Base-by-base conservation (phyloP, 2,329 filamentous ascomycete species). In the Diaporthe sp. region DNA sequence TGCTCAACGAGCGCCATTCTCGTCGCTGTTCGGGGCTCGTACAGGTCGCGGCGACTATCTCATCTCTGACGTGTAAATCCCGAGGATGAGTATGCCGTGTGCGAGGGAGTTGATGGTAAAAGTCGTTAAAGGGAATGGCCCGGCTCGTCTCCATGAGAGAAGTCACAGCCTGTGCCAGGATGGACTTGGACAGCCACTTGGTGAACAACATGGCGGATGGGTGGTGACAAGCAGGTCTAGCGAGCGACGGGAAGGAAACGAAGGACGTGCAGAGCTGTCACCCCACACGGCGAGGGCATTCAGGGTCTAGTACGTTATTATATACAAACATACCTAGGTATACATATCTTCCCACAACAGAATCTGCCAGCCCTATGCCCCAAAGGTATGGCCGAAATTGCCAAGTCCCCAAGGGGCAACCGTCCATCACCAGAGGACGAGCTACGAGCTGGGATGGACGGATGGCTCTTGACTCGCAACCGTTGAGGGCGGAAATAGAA, bases 1-100 rank as follows among this genome's bases (percentile, higher is more conserved):
- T 55, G 34, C n/a, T 70, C 49, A 70, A 28, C n/a, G 65, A 70
- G 34, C 65, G 65, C 65, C 65, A 70, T 55, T 70, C 65, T 55
- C 65, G n/a, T 53, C 65, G 65, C 17, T 31, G 31, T 9, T 42
- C 49, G 10, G 65, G 65, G 34, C 4, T 70, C 13, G 49, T 55
- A 15, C 65, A 70, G 8, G 22, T 53, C 31, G 22, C 34, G 7
- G 65, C 8, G 34, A 17, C 8, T 3, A 7, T 10, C 2, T 25
- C 46, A 34, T 53, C 65, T 28, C 65, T 34, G 13, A 4, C 8
- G 46, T 28, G 17, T 17, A 70, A n/a, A 2, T 70, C 65, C 25
- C 65, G 31, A 39, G 65, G 65, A 55, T 70, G 65, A 13, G 13
- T 55, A n/a, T 55, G 46, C 7, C 8, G 7, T 7, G 49, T 3